Base-by-base conservation (phyloP, 139 green algal genomes). In the Haematococcus sp. region DNA sequence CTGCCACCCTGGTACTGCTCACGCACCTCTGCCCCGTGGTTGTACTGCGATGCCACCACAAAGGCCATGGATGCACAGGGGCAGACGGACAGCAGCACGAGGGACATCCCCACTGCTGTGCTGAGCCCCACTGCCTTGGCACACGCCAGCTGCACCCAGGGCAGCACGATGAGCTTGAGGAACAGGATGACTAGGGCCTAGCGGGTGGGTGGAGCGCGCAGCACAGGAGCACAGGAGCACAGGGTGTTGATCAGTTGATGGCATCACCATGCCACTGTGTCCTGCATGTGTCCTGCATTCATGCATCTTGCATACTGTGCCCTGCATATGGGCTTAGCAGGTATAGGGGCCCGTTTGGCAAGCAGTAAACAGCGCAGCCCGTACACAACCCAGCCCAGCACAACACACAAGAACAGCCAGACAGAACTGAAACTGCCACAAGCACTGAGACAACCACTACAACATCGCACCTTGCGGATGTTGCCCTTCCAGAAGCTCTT, bases 11-110 rank as follows among this genome's bases (percentile, higher is more conserved):
- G 15, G 13, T 22, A 54, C 15, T 54, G 13, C 44, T 54, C 44
- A 54, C 44, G 34, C 27, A 75, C n/a, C 3, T 80, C 75, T 0
- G 75, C 25, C 32, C 75, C 75, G 31, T 80, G 55, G 54, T 63
- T 54, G 59, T 67, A 80, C 22, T 75, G 58, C 2, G 67, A 33
- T 1, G 75, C 59, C 15, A 80, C 33, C 31, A 80, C 75, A 71
- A 80, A 80, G 1, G 63, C 40, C 25, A 27, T 71, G 44, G 44
- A 35, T 13, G 71, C 66, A 30, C 65, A 59, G 31, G 75, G 75
- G 75, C 75, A 80, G 5, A 80, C 51, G 17, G 68, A 46, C 30
- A 80, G 43, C 40, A 80, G 32, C 28, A 80, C 28, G 19, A 80
- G 46, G 35, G 55, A 65, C 59, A 80, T 75, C 44, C 43, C 75